Conservation (phyloP, 2,329 filamentous ascomycete genomes). For the Pyricularia pennisetigena region DNA sequence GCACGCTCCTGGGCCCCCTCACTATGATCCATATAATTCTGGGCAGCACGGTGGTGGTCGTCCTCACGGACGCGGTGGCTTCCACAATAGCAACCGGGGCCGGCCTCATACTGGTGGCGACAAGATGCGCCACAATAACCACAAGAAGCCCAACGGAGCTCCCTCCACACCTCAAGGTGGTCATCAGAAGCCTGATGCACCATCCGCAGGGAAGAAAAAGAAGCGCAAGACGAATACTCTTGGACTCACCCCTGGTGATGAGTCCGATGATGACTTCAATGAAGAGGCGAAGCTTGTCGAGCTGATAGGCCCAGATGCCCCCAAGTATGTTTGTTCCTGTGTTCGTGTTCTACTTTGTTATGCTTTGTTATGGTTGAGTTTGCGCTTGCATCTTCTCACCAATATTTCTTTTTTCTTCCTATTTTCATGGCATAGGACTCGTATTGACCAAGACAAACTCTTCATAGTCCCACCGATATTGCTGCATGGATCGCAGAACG, state of each 20-base stretch:
- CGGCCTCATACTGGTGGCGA: constrained; percentile 26
- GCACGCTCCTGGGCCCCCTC: constrained; percentile 12
- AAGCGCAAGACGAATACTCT: constrained; percentile 64
- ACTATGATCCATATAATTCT: constrained; percentile 19
- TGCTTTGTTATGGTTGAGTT: not conserved
- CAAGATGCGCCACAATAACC: constrained; percentile 22
- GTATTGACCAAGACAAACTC: constrained; percentile 5
- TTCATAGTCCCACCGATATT: constrained; percentile 55
- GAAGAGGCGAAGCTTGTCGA: constrained; percentile 53
- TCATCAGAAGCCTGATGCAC: constrained; percentile 42
- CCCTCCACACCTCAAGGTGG: constrained; percentile 16
- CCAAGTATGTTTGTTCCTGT: constrained; percentile 34
- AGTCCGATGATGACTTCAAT: constrained; percentile 59
- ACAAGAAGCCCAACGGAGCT: constrained; percentile 21
- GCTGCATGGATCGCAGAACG: constrained; percentile 74
- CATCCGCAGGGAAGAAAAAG: constrained; percentile 51
- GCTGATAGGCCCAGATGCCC: constrained; percentile 43
- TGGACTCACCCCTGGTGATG: constrained; percentile 58
- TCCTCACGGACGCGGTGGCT: constrained; percentile 28
- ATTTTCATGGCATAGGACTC: too few species aligned
- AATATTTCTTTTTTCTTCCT: not conserved
- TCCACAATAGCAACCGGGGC: constrained; percentile 18
- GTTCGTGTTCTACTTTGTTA: not conserved
- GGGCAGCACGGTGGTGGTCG: constrained; percentile 20
- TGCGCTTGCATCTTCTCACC: constrained; percentile 7